A percentile compares a stretch with the other conserved stretches of the same genome.
Conservation (phyloP, 2,329 filamentous ascomycete genomes). For the Tolypocladium tundrense region DNA sequence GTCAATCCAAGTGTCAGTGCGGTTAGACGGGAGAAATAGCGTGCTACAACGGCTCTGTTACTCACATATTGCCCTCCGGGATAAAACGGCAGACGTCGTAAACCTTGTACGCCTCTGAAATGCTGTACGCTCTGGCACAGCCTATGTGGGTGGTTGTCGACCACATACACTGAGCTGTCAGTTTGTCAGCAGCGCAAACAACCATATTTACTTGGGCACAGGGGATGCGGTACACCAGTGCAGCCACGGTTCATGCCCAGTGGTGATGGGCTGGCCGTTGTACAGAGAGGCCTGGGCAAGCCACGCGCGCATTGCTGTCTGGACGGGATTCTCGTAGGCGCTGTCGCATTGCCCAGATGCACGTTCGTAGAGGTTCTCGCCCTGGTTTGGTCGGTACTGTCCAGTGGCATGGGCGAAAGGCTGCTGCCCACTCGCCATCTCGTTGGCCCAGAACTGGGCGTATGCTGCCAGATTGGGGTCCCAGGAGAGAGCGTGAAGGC, state of each 20-base stretch:
- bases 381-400: conserved; percentile 19
- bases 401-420: conserved; percentile 21
- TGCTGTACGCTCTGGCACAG: conserved; percentile 20
- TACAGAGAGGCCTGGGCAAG: conserved; percentile 19
- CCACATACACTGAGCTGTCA: conserved; percentile 26
- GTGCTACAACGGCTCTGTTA: neutral
- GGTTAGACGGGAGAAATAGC: neutral
- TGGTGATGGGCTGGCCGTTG: conserved; percentile 17
- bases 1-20: neutral
- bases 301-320: conserved; percentile 19
- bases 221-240: conserved; percentile 24
- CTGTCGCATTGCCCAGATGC: conserved; percentile 17
- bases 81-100: conserved; percentile 24
- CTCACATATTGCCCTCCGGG: conserved; percentile 25
- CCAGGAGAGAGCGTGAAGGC: conserved; percentile 18
- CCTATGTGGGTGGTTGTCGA: conserved; percentile 20
- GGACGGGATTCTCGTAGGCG: conserved; percentile 17
- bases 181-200: neutral
- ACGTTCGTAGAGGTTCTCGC: conserved; percentile 23
- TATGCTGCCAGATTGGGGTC: conserved; percentile 18
- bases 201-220: too few species aligned
- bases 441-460: conserved; percentile 23
- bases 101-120: conserved; percentile 20
- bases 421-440: conserved; percentile 18
- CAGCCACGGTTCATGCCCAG: conserved; percentile 22